A percentile compares a stretch with the other conserved stretches of the same genome.
phyloP scores from a whole-genome alignment of 805 yeast species.

The Saturnispora quitensis region DNA sequence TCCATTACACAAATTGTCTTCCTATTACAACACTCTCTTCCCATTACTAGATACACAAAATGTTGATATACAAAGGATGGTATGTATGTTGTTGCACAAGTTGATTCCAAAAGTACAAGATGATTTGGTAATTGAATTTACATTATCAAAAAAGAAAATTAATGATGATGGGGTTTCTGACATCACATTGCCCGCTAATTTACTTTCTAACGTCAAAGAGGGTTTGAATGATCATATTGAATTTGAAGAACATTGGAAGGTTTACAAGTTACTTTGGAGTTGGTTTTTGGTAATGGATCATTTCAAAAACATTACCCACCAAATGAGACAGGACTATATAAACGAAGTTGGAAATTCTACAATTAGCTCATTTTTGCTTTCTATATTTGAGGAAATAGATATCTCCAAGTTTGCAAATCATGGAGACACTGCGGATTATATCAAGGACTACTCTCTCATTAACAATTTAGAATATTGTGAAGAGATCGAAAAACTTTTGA shows the following conservation, averaged over 20 bases:
- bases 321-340: conserved; percentile 52
- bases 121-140: conserved; percentile 52
- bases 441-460: conserved; percentile 19
- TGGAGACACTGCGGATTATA: conserved; percentile 19
- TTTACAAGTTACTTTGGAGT: conserved; percentile 46
- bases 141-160: conserved; percentile 37
- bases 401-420: conserved; percentile 19
- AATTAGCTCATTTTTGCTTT: conserved; percentile 43
- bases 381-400: conserved; percentile 42
- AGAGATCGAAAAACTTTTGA: conserved; percentile 33
- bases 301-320: conserved; percentile 56
- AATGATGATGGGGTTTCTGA: conserved; percentile 22
- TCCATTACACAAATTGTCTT: conserved; percentile 25
- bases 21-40: conserved; percentile 31
- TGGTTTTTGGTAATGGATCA: conserved; percentile 59
- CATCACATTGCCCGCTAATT: conserved; percentile 31
- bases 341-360: conserved; percentile 44
- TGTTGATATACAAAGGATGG: conserved; percentile 36
- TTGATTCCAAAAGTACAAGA: conserved; percentile 43
- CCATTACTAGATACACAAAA: conserved; percentile 21
- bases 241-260: conserved; percentile 28
- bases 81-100: conserved; percentile 30
- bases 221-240: conserved; percentile 31
- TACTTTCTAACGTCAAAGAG: conserved; percentile 30
- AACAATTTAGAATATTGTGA: conserved; percentile 13